Percentiles rank a stretch among this genome's conserved stretches.
phyloP scores from a whole-genome alignment of 2,329 filamentous ascomycete species.

The Ophiostoma sp. region DNA sequence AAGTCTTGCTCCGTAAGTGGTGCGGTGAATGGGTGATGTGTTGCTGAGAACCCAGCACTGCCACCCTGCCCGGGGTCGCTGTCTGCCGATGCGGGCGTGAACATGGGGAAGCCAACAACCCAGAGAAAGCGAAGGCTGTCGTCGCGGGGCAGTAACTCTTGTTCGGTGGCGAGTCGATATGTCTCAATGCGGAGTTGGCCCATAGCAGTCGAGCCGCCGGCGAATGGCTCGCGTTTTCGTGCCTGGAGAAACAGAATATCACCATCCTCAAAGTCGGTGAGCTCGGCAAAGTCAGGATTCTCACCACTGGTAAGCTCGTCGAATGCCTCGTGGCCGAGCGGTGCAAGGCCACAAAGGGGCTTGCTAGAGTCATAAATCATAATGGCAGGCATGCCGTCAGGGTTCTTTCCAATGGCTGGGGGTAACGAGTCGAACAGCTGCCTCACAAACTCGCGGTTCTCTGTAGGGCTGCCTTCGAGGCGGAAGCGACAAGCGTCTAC shows the following conservation, averaged over 20 bases:
- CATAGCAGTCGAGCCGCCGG: slow-evolving; percentile 66
- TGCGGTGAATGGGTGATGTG: slow-evolving; percentile 94
- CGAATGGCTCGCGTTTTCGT: slow-evolving; percentile 57
- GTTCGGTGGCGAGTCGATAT: slow-evolving; percentile 62
- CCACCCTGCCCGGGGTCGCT: slow-evolving; percentile 73
- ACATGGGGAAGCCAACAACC: slow-evolving; percentile 88
- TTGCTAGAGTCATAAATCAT: slow-evolving; percentile 68
- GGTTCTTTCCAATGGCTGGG: slow-evolving; percentile 58
- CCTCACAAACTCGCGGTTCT: slow-evolving; percentile 56
- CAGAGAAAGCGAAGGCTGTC: slow-evolving; percentile 65
- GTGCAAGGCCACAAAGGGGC: slow-evolving; percentile 69
- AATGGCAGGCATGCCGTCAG: slow-evolving; percentile 72
- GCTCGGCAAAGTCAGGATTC: slow-evolving; percentile 31
- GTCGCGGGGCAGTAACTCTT: slow-evolving; percentile 47
- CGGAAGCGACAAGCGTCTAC: slow-evolving; percentile 70
- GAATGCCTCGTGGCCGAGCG: slow-evolving; percentile 68
- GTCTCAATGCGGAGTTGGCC: slow-evolving; percentile 68
- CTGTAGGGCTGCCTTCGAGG: slow-evolving; percentile 46
- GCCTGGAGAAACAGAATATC: slow-evolving; percentile 80
- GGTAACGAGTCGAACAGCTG: slow-evolving; percentile 59
- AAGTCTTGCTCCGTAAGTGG: slow-evolving; percentile 68
- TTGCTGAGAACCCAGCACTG: slow-evolving; percentile 71
- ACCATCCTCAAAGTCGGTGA: slow-evolving; percentile 54
- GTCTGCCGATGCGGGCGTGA: slow-evolving; percentile 60
- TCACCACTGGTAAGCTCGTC: slow-evolving; percentile 41